Evolutionary conservation across 371 early-diverging fungal species (phyloP).

Genomic region (Amoeboaphelidium occidentale): DNA sequence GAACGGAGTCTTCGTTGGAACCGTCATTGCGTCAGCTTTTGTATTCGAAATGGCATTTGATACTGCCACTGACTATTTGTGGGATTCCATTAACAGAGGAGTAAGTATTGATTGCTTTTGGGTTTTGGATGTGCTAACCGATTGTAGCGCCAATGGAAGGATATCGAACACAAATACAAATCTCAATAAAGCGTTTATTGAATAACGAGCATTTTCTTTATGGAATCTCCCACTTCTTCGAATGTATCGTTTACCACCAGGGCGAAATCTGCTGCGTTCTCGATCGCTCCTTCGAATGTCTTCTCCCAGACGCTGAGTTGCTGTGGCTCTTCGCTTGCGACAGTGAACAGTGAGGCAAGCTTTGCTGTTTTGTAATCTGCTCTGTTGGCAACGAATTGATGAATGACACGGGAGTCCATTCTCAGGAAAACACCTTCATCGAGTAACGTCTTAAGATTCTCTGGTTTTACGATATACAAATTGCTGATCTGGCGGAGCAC

Average conservation of each 20-base stretch:
- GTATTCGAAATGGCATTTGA: conserved; percentile 53
- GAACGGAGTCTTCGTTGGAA: conserved; percentile 25
- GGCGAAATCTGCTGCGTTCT: no score
- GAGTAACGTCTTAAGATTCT: conserved; percentile 53
- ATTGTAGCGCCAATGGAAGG: conserved; percentile 40
- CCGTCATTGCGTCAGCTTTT: conserved; percentile 50
- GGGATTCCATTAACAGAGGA: conserved; percentile 56
- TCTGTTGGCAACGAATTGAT: conserved; percentile 59
- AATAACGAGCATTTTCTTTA: no score
- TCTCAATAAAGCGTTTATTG: no score
- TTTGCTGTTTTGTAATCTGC: conserved; percentile 54
- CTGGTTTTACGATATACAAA: conserved; percentile 68
- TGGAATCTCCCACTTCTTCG: no score
- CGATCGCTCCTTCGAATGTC: no score
- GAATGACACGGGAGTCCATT: conserved; percentile 42
- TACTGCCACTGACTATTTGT: conserved; percentile 29
- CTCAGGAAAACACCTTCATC: conserved; percentile 52
- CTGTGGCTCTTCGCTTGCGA: no score
- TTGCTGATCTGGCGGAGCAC: conserved; percentile 76
- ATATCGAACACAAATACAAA: conserved; percentile 36
- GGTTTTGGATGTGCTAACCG: not conserved
- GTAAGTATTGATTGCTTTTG: conserved; percentile 24
- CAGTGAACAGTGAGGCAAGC: no score
- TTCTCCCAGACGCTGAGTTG: no score
- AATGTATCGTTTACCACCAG: no score